phyloP scores from a whole-genome alignment of 116 monocot genomes.

The Zostera marina region DNA sequence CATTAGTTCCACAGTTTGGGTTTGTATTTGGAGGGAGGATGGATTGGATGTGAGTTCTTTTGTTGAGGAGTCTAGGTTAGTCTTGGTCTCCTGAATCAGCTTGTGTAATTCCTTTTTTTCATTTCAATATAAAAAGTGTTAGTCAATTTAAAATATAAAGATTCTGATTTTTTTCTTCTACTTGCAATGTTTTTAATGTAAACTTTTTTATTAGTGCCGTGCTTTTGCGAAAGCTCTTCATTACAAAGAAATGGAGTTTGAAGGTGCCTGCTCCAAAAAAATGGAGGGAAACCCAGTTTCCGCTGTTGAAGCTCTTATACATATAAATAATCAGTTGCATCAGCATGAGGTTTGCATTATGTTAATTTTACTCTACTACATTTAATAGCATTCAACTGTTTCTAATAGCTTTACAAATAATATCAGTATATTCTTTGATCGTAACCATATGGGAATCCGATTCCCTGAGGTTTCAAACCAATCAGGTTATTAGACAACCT shows the following conservation, averaged over 20 bases:
- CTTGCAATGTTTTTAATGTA: background rate
- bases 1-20: too few relatives aligned
- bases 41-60: too few relatives aligned
- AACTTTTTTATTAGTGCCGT: conserved; percentile 61
- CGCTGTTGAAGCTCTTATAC: conserved; percentile 93
- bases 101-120: background rate
- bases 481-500: too few relatives aligned
- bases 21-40: too few relatives aligned
- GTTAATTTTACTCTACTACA: background rate
- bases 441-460: too few relatives aligned
- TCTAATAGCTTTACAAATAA: too few relatives aligned
- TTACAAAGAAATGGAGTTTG: conserved; percentile 99
- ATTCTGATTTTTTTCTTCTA: background rate
- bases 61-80: too few relatives aligned
- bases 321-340: conserved; percentile 96
- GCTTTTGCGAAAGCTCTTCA: conserved; percentile 99
- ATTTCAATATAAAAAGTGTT: too few relatives aligned
- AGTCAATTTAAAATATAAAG: background rate
- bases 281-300: conserved; percentile 95
- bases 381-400: background rate
- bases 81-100: too few relatives aligned
- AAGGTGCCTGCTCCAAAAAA: conserved; percentile 79
- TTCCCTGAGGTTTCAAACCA: too few relatives aligned
- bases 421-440: too few relatives aligned
- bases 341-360: conserved; percentile 79